Evolutionary conservation across 83 land plant species (phyloP).

Genomic region (Isoetes engelmannii): DNA sequence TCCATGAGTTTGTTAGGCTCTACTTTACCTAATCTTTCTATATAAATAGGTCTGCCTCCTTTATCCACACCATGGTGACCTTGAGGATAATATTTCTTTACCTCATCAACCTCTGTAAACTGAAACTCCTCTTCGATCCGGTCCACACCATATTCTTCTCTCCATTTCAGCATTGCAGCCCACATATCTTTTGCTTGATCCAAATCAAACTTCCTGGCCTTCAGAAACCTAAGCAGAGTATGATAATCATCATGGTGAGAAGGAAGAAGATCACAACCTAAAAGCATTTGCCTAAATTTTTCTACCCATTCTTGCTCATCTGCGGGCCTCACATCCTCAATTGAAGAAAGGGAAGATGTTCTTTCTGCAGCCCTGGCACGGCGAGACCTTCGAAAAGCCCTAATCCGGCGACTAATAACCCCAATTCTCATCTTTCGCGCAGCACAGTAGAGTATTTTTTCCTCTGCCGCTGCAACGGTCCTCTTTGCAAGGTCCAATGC

Average conservation of each 20-base stretch:
- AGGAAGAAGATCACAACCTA: conserved; percentile 4
- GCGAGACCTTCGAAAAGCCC: no score
- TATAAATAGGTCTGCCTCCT: conserved; percentile 16
- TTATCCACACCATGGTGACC: conserved; percentile 12
- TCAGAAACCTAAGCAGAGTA: conserved; percentile 10
- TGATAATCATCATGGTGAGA: conserved; percentile 7
- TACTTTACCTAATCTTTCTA: conserved; percentile 12
- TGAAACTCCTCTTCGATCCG: conserved; percentile 7
- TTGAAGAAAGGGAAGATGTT: neutral
- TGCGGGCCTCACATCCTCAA: conserved; percentile 5
- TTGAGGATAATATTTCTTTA: conserved; percentile 13
- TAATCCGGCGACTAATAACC: no score
- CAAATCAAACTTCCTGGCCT: conserved; percentile 13
- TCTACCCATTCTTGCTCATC: conserved; percentile 12
- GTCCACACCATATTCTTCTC: neutral
- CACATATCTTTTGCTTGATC: conserved; percentile 9
- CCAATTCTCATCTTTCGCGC: no score
- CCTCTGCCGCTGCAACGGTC: no score
- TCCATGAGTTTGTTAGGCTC: conserved; percentile 13
- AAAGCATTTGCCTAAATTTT: conserved; percentile 1
- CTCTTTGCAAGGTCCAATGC: no score
- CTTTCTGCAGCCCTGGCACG: no score
- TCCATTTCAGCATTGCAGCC: conserved; percentile 6
- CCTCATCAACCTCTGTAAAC: conserved; percentile 8
- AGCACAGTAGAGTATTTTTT: no score